These are phyloP conservation scores for Penicillium mononematosum DNA, from an alignment of 495 filamentous ascomycete genomes.

Conservation along the genomic window DNA sequence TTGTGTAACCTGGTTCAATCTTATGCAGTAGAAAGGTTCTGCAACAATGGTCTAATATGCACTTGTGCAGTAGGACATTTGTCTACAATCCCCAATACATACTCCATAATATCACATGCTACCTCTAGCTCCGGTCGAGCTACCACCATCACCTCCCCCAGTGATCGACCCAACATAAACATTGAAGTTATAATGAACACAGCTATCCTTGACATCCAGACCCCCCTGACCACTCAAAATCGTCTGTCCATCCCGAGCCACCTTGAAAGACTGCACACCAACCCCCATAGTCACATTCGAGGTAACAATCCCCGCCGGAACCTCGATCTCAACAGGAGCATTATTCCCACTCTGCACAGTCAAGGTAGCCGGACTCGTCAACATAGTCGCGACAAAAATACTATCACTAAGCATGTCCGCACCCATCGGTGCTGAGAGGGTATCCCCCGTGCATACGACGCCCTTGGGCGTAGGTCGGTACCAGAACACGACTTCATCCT, in stretches of 20 bases:
- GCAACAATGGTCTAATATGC: no score
- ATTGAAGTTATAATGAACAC: conserved; percentile 10
- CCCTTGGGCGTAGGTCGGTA: conserved; percentile 43
- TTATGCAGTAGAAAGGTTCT: neutral
- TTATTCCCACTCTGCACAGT: conserved; percentile 48
- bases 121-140: neutral
- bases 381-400: conserved; percentile 54
- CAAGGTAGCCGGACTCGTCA: conserved; percentile 45
- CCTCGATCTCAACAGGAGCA: conserved; percentile 22
- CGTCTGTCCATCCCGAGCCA: conserved; percentile 40
- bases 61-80: no score
- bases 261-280: conserved; percentile 49
- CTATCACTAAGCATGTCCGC: conserved; percentile 42
- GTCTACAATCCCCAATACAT: no score
- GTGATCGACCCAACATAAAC: conserved; percentile 2
- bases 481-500: conserved; percentile 46
- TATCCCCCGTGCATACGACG: conserved; percentile 20
- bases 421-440: conserved; percentile 24
- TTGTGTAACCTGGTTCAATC: neutral
- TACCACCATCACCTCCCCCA: neutral
- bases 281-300: conserved; percentile 49
- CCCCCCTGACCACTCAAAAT: conserved; percentile 41
- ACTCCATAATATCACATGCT: no score
- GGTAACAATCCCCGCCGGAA: conserved; percentile 48
- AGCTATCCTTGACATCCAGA: neutral